Conservation (phyloP, 805 yeast species). For the Starmerella geochares region DNA sequence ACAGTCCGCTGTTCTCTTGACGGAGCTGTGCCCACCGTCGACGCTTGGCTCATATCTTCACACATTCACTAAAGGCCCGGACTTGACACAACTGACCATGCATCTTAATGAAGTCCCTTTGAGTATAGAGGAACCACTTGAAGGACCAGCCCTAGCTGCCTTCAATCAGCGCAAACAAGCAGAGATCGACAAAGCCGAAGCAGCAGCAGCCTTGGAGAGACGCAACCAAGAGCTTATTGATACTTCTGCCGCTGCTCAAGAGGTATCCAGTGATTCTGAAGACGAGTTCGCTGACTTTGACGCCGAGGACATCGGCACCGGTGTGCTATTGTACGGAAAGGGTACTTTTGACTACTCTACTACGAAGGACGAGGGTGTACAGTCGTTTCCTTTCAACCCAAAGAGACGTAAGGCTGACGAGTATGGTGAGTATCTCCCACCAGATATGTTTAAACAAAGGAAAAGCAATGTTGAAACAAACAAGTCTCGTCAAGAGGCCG, state of each 20-base stretch:
- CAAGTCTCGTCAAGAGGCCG: not conserved
- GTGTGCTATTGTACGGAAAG: constrained; percentile 27
- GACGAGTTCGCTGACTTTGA: constrained; percentile 30
- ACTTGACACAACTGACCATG: constrained; percentile 12
- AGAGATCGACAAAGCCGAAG: constrained; percentile 22
- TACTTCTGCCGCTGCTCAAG: constrained; percentile 29
- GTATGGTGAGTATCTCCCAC: constrained; percentile 70
- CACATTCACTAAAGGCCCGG: constrained; percentile 24
- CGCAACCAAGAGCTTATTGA: constrained; percentile 35
- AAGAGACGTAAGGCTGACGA: constrained; percentile 63
- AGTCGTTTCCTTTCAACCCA: constrained; percentile 65
- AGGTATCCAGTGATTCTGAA: constrained; percentile 29
- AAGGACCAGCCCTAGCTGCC: constrained; percentile 31
- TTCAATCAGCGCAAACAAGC: constrained; percentile 26
- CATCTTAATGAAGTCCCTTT: constrained; percentile 12
- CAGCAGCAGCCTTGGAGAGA: constrained; percentile 30
- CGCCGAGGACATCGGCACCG: constrained; percentile 24
- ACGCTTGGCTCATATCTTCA: constrained; percentile 45
- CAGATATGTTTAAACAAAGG: constrained; percentile 22
- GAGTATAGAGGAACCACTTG: constrained; percentile 27
- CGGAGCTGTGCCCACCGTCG: constrained; percentile 48
- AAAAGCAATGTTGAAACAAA: not conserved
- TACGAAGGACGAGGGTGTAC: constrained; percentile 24
- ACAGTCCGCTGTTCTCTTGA: constrained; percentile 59
- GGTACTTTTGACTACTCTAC: constrained; percentile 38